Base-by-base conservation (phyloP, 306 rosid species). In the Canavalia ensiformis region DNA sequence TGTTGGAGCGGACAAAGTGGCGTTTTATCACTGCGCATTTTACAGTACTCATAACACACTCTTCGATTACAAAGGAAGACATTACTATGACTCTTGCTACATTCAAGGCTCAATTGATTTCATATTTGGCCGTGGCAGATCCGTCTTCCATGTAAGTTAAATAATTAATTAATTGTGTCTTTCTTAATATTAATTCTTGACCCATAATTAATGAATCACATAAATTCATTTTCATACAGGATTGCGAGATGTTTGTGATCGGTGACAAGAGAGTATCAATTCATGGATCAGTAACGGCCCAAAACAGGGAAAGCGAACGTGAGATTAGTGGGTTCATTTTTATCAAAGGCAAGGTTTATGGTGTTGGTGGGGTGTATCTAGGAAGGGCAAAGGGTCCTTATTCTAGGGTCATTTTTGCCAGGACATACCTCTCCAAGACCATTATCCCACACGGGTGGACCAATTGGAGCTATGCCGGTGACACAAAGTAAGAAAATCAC, bases 41-140 rank as follows among this genome's bases (percentile, higher is more conserved):
- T 93, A 80, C 58, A 95, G 99, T 65, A 93, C 99, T 25, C 99
- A 95, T 67, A 93, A 95, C 82, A 95, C 99, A 39, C 91, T 93
- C 50, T 95, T 91, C 18, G 99, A 95, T 83, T 85, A 88, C 80
- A 95, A 88, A 83, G 98, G 99, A 44, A 87, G 97, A 54, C 99
- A 93, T 86, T 95, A 95, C 79, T 95, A 89, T 13, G 92, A 90
- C 7, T 68, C 65, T 0, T 90, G 94, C 74, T 93, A 91, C 89
- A 87, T 95, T 76, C 93, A 87, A 89, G 93, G 98, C 62, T 95
- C 97, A 3, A 90, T 95, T 13, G 99, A 95, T 77, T 95, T 95
- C 89, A 95, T 95, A 80, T 95, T 95, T 83, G 97, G 98, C 45
- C 96, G 94, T 12, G 92, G 88, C 54, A 84, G 76, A 89, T 85